Conservation (phyloP, 768 basidiomycete species). For the Arthromyces matolae region DNA sequence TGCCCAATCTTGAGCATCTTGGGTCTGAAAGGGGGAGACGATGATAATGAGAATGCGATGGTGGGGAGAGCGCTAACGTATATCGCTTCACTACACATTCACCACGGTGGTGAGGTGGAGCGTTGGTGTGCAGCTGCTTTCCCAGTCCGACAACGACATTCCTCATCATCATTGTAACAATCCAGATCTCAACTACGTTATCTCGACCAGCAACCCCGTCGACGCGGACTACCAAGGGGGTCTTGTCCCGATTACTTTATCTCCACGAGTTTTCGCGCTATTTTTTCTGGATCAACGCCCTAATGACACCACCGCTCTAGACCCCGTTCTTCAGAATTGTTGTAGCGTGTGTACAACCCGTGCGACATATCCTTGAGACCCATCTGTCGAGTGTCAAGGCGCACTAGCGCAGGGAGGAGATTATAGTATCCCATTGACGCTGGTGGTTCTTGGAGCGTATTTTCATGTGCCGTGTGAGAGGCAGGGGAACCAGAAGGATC, state of each 20-base stretch:
- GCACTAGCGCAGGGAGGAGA: conserved; percentile 66
- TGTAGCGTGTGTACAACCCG: conserved; percentile 70
- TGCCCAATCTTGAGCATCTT: no score
- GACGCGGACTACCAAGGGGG: neutral
- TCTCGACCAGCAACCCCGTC: neutral
- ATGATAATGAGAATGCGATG: conserved; percentile 86
- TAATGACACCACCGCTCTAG: conserved; percentile 90
- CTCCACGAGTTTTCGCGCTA: conserved; percentile 19
- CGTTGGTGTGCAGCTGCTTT: conserved; percentile 24
- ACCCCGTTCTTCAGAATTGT: conserved; percentile 70
- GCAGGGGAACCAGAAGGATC: conserved; percentile 4
- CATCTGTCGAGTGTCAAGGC: conserved; percentile 62
- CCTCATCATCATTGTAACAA: no score
- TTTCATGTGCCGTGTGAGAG: conserved; percentile 50
- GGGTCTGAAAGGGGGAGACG: conserved; percentile 72
- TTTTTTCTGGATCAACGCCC: no score
- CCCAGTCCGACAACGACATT: conserved; percentile 12
- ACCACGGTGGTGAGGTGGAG: conserved; percentile 97
- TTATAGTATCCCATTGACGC: conserved; percentile 83
- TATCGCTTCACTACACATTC: conserved; percentile 87
- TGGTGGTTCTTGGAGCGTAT: conserved; percentile 91
- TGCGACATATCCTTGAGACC: conserved; percentile 67
- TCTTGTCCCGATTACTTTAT: neutral
- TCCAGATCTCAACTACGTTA: neutral
- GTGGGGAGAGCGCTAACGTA: conserved; percentile 88